These are phyloP conservation scores for Aspergillus olivimuriae DNA, from an alignment of 495 filamentous ascomycete species.

Conservation along the genomic window DNA sequence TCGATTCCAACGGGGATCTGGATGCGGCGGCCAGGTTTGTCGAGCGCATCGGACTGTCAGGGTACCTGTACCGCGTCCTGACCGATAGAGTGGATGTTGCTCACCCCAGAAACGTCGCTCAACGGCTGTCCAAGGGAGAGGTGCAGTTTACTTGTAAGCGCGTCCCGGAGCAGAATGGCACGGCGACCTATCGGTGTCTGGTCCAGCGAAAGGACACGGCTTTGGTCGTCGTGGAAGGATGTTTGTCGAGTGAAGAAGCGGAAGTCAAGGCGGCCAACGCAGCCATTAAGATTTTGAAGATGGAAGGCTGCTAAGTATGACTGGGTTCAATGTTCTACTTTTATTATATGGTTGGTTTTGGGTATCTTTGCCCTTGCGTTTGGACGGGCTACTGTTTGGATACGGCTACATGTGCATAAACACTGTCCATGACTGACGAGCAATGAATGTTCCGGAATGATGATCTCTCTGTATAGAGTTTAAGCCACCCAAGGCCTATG, in stretches of 20 bases:
- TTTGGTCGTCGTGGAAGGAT: slow-evolving; percentile 10
- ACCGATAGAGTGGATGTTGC: slow-evolving; percentile 50
- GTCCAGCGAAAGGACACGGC: slow-evolving; percentile 3
- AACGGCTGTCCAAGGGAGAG: slow-evolving; percentile 40
- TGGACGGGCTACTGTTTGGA: too few species aligned
- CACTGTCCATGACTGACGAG: too few species aligned
- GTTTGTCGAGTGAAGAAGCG: slow-evolving; percentile 22
- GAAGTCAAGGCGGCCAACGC: slow-evolving; percentile 20
- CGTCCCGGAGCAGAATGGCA: slow-evolving; percentile 2
- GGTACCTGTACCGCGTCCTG: slow-evolving; percentile 56
- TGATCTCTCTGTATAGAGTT: not conserved
- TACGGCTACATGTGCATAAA: too few species aligned
- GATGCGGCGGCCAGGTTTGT: slow-evolving; percentile 49
- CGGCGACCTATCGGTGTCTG: slow-evolving; percentile 3
- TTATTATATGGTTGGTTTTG: too few species aligned
- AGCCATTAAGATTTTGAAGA: slow-evolving; percentile 6
- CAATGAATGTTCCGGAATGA: too few species aligned
- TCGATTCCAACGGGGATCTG: slow-evolving; percentile 64
- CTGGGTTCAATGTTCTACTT: too few species aligned
- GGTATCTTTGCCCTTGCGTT: too few species aligned
- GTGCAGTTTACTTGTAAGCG: slow-evolving; percentile 15
- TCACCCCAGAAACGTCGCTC: slow-evolving; percentile 71
- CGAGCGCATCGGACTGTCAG: slow-evolving; percentile 57
- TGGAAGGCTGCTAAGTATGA: too few species aligned
- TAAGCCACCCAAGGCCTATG: slow-evolving; percentile 6